phyloP scores from a whole-genome alignment of 805 yeast species.

The Metschnikowia lachancei region DNA sequence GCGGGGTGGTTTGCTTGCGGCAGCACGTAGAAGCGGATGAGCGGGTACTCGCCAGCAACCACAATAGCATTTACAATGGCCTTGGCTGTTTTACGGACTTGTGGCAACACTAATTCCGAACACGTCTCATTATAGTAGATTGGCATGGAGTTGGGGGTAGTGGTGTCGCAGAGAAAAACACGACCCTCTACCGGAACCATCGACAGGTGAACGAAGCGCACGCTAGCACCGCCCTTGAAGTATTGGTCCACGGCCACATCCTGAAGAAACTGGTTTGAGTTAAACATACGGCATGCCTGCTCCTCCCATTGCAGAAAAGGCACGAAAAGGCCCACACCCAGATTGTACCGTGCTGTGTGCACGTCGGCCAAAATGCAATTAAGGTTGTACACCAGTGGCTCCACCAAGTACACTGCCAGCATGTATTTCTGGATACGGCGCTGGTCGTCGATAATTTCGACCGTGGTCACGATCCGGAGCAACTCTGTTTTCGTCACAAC shows the following conservation, averaged over 20 bases:
- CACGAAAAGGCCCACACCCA: conserved; percentile 68
- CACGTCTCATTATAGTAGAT: conserved; percentile 68
- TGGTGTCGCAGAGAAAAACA: conserved; percentile 63
- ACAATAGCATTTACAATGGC: conserved; percentile 71
- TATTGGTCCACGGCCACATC: conserved; percentile 31
- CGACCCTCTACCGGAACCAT: conserved; percentile 66
- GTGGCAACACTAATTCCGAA: conserved; percentile 54
- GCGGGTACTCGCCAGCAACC: conserved; percentile 83
- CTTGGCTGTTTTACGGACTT: conserved; percentile 57
- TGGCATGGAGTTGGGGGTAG: conserved; percentile 58
- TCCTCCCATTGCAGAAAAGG: conserved; percentile 45
- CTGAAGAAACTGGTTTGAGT: conserved; percentile 25
- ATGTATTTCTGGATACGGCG: conserved; percentile 62
- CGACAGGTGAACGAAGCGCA: conserved; percentile 34
- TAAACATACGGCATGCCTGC: conserved; percentile 22
- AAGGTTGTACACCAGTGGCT: conserved; percentile 63
- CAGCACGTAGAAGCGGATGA: conserved; percentile 67
- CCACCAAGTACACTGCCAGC: conserved; percentile 78
- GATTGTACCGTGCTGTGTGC: conserved; percentile 67
- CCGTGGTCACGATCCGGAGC: conserved; percentile 55
- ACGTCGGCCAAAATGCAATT: conserved; percentile 79
- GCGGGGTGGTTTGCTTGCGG: conserved; percentile 52
- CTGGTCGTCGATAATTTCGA: conserved; percentile 59
- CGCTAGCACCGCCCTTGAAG: conserved; percentile 31
- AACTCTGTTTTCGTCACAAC: conserved; percentile 50